Base-by-base conservation (phyloP, 2,329 filamentous ascomycete genomes). In the Xylariaceae sp. region DNA sequence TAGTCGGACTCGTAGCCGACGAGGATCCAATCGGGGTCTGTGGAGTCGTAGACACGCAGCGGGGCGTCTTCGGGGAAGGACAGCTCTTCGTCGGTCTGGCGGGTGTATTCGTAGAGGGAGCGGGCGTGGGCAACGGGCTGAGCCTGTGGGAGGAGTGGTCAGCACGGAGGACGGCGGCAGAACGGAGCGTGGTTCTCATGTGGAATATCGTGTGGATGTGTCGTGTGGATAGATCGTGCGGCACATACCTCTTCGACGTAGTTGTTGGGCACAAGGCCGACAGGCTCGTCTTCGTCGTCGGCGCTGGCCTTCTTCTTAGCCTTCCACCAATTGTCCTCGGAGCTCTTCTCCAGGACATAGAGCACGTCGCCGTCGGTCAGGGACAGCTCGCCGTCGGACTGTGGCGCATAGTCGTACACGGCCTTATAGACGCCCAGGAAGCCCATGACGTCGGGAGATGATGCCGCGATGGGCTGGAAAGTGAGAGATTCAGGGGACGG, bases 31-130 rank as follows among this genome's bases (percentile, higher is more conserved):
- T 99, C 94, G 12, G 90, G 89, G 68, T 99, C 94, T 5, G 90
- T 87, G 10, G 80, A 85, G 69, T 99, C 94, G 71, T 89, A 97
- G 42, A 99, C 88, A 53, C 87, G 76, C 43, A 99, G 78, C 40
- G 82, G 72, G 38, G 87, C 85, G 66, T 96, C 91, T 73, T 99
- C 94, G 43, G 89, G 81, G 66, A 99, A 97, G 19, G 92, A 97
- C 10, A 99, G 77, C 71, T 99, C 94, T 71, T 99, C 94, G 65
- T 99, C 94, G 19, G 94, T 99, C 73, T 99, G 94, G 61, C 92
- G 83, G 44, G 89, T 89, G 69, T 99, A 99, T 69, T 99, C 94
- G 75, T 92, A 99, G n/a, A 97, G 81, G n/a, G 94, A 89, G 68
- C 87, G 90, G 44, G 92, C 94, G 58, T 85, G 78, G 54, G 82